phyloP scores from a whole-genome alignment of 495 filamentous ascomycete species.

The Hyaloscypha bicolor region DNA sequence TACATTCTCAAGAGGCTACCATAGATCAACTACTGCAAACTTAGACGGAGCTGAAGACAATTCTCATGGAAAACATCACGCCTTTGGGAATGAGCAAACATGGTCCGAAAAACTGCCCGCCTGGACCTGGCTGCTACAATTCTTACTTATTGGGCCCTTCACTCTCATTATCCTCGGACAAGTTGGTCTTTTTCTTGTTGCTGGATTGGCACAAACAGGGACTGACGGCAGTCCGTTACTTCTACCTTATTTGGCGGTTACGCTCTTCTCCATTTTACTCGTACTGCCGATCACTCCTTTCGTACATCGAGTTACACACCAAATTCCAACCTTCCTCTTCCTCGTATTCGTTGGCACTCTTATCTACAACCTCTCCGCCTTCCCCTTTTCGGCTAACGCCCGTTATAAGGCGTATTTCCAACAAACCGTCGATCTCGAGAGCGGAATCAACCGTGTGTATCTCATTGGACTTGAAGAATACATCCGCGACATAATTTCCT shows the following conservation, averaged over 20 bases:
- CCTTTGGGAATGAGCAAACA: slow-evolving; percentile 78
- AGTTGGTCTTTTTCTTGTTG: slow-evolving; percentile 70
- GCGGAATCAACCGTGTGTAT: slow-evolving; percentile 64
- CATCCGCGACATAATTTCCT: slow-evolving; percentile 62
- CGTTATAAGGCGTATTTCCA: slow-evolving; percentile 87
- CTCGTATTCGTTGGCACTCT: slow-evolving; percentile 74
- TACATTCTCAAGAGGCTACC: slow-evolving; percentile 64
- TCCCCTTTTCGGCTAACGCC: slow-evolving; percentile 80
- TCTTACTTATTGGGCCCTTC: slow-evolving; percentile 78
- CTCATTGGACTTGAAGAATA: slow-evolving; percentile 74
- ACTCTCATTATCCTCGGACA: slow-evolving; percentile 74
- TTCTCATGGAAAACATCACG: slow-evolving; percentile 41
- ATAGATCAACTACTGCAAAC: neutral
- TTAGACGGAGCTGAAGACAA: slow-evolving; percentile 31
- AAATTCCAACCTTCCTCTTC: slow-evolving; percentile 77
- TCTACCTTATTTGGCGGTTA: slow-evolving; percentile 70
- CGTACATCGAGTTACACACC: slow-evolving; percentile 82
- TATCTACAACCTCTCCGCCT: slow-evolving; percentile 84
- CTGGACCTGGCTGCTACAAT: slow-evolving; percentile 86
- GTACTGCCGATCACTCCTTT: slow-evolving; percentile 82
- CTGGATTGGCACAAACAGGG: slow-evolving; percentile 76
- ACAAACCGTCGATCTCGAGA: slow-evolving; percentile 79
- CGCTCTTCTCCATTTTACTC: slow-evolving; percentile 66
- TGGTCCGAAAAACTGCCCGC: slow-evolving; percentile 80
- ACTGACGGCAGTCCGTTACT: slow-evolving; percentile 71